These are phyloP conservation scores for Echinosophora koreensis DNA, from an alignment of 306 rosid genomes.

Conservation along the genomic window DNA sequence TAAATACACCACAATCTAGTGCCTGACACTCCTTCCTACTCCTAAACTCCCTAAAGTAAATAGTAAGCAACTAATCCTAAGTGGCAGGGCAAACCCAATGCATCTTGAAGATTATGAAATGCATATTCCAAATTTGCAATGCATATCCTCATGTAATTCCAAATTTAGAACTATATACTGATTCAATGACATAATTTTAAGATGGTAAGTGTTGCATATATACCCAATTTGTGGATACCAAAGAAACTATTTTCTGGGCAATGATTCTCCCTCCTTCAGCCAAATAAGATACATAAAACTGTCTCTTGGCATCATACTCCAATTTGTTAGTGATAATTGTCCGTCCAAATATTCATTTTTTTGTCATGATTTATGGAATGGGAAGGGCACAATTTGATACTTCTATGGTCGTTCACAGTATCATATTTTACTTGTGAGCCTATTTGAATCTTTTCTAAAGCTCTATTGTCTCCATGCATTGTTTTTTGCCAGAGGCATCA, in stretches of 20 bases:
- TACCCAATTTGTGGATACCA: neutral
- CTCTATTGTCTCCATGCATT: neutral
- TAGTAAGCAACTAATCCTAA: neutral
- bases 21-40: neutral
- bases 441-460: conserved; percentile 6
- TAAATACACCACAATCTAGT: neutral
- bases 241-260: conserved; percentile 15
- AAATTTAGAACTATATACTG: neutral
- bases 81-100: neutral
- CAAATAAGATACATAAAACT: neutral
- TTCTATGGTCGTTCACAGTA: neutral
- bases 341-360: neutral
- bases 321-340: conserved; percentile 4
- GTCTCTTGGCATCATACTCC: neutral
- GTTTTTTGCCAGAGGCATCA: neutral
- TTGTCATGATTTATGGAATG: neutral
- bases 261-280: neutral
- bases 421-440: neutral
- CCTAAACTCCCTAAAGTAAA: neutral
- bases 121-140: neutral
- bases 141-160: neutral
- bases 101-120: neutral
- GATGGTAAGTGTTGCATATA: neutral
- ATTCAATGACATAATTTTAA: conserved; percentile 2
- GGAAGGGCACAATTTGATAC: neutral